Evolutionary conservation across 2,329 filamentous ascomycete species (phyloP), one percentile per base, ranked within the genome.

Genomic region (Trichoderma gracile): DNA sequence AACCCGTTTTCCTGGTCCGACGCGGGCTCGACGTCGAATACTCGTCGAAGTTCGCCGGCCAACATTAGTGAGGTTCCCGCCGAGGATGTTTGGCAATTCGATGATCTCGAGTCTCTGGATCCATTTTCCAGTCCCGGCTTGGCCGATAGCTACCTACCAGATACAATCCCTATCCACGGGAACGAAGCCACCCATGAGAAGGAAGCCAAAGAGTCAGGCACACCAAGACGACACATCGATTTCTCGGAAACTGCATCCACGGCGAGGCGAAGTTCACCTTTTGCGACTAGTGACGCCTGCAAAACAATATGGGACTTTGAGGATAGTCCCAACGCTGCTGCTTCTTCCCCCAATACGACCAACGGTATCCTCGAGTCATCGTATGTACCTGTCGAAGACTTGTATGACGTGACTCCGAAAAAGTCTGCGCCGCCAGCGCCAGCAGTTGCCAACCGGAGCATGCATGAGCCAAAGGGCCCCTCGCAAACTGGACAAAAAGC

Each of bases 231-330:
- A 14, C 23, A 17, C 7, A 53, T 76, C 5, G 75, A 77, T 43
- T 74, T 77, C 21, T 77, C 75, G 0, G 75, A 77, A 56, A 77
- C 75, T n/a, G 75, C 75, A 12, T 75, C 75, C 2, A 76, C 75
- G 2, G 46, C 67, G 25, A 65, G 65, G 27, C 71, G 75, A 21
- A 77, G 75, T 45, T 77, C 75, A 4, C 74, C 75, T 4, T 58
- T 69, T 46, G 40, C 30, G 8, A 15, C 45, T 4, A 56, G 59
- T 23, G 57, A 69, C 38, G 47, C 67, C 5, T 25, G 45, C 1
- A 67, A 67, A 7, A 63, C 65, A 1, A 47, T 63, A 1, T 73
- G 69, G 69, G 66, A 70, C 3, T 66, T 69, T 6, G 25, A 52
- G 1, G 59, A 67, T 3, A 65, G 66, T 17, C 65, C 66, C 66